These are phyloP conservation scores for Dinochytrium kinnereticum DNA, from an alignment of 371 early-diverging fungal genomes.

Conservation along the genomic window DNA sequence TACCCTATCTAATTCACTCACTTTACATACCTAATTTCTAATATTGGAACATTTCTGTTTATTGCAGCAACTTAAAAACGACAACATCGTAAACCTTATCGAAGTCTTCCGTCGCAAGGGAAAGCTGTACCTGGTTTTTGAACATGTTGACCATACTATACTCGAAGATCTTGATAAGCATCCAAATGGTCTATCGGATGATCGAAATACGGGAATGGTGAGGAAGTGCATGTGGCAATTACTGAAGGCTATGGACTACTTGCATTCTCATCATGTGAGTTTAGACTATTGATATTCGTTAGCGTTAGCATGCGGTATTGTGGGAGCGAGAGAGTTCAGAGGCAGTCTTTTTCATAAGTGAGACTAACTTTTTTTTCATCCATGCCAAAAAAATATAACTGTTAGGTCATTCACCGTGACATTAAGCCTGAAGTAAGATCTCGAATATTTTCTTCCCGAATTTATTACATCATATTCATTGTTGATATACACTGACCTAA, in stretches of 20 bases:
- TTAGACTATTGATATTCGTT: too few species aligned
- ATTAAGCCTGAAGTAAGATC: slow-evolving; percentile 69
- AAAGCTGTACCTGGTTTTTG: slow-evolving; percentile 64
- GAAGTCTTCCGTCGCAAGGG: slow-evolving; percentile 62
- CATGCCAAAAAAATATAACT: too few species aligned
- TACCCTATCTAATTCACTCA: too few species aligned
- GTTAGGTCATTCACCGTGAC: slow-evolving; percentile 67
- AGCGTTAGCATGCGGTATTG: too few species aligned
- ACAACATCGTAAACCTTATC: slow-evolving; percentile 61
- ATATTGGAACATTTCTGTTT: too few species aligned
- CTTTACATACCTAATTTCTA: too few species aligned
- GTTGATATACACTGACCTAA: too few species aligned
- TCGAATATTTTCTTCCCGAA: not conserved
- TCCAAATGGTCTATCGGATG: slow-evolving; percentile 58
- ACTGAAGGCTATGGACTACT: slow-evolving; percentile 59
- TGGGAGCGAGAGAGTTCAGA: too few species aligned
- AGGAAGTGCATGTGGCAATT: slow-evolving; percentile 63
- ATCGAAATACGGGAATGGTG: slow-evolving; percentile 47
- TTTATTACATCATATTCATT: not conserved
- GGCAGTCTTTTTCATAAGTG: too few species aligned
- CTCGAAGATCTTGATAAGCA: slow-evolving; percentile 60
- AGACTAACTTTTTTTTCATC: too few species aligned
- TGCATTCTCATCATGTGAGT: slow-evolving; percentile 60
- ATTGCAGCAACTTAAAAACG: slow-evolving; percentile 62
- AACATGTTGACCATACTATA: slow-evolving; percentile 65